These are phyloP conservation scores for Pilaira anomala DNA, from an alignment of 192 early-diverging fungal genomes.

Conservation along the genomic window DNA sequence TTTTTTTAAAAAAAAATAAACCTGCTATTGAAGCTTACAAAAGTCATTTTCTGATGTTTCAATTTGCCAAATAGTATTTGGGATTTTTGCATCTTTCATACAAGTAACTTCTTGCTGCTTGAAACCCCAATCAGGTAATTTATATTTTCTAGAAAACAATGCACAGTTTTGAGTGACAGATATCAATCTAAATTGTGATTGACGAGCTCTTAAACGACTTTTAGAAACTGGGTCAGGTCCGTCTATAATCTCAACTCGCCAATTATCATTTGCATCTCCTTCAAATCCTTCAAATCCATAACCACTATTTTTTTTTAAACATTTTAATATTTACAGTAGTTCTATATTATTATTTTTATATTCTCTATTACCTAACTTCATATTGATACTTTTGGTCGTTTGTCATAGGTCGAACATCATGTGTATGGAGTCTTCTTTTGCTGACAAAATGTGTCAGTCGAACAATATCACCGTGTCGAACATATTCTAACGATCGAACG, in stretches of 20 bases:
- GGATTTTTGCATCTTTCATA: constrained; percentile 73
- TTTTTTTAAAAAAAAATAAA: not conserved
- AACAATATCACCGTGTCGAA: constrained; percentile 74
- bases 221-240: constrained; percentile 54
- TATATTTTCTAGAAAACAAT: constrained; percentile 78
- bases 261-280: constrained; percentile 93
- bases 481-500: constrained; percentile 48
- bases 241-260: constrained; percentile 79
- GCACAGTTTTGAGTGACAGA: constrained; percentile 75
- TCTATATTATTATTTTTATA: not conserved
- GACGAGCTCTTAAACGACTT: constrained; percentile 57
- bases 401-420: constrained; percentile 64
- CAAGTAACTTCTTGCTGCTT: constrained; percentile 95
- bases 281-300: constrained; percentile 68
- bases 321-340: not conserved
- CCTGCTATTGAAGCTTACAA: constrained; percentile 32
- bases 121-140: constrained; percentile 92
- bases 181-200: constrained; percentile 75
- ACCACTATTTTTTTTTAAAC: constrained; percentile 33
- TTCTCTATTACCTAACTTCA: constrained; percentile 52
- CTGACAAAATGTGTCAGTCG: constrained; percentile 66
- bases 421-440: constrained; percentile 63
- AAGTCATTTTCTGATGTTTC: constrained; percentile 58
- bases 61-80: constrained; percentile 78
- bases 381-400: constrained; percentile 72